A percentile compares a stretch with the other conserved stretches of the same genome.
Evolutionary conservation across 106 monocot species (phyloP).

Genomic region (Alisma plantagoaquatica): DNA sequence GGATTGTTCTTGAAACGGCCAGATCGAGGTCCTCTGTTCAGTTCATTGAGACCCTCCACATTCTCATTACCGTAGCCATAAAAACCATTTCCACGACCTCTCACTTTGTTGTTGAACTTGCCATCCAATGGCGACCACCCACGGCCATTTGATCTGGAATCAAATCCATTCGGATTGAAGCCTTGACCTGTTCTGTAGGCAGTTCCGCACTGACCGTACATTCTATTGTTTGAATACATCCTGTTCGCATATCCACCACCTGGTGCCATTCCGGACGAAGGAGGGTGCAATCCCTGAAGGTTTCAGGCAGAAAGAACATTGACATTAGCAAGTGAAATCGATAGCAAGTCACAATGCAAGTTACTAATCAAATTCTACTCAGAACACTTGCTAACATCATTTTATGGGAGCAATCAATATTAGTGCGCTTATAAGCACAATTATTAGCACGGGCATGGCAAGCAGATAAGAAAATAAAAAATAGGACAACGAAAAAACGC

Average conservation of each 20-base stretch:
- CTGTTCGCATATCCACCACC: slow-evolving; percentile 29
- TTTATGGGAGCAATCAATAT: not conserved
- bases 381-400: not conserved
- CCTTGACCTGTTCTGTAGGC: slow-evolving; percentile 17
- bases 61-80: slow-evolving; percentile 51
- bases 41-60: slow-evolving; percentile 48
- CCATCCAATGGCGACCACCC: slow-evolving; percentile 25
- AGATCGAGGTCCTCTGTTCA: slow-evolving; percentile 68
- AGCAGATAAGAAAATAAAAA: not conserved
- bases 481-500: not conserved
- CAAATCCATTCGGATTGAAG: slow-evolving; percentile 27
- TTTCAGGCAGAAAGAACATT: not conserved
- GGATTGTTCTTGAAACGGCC: slow-evolving; percentile 34
- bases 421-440: not conserved
- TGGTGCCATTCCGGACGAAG: slow-evolving; percentile 18
- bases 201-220: slow-evolving; percentile 36
- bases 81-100: slow-evolving; percentile 43
- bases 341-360: not conserved
- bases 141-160: slow-evolving; percentile 24
- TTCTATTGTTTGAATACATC: slow-evolving; percentile 36
- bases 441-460: not conserved
- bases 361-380: not conserved
- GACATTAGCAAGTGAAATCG: not conserved
- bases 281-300: slow-evolving; percentile 24
- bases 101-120: slow-evolving; percentile 42